phyloP scores from a whole-genome alignment of 805 yeast genomes.

The Nakazawaea wickerhamii region DNA sequence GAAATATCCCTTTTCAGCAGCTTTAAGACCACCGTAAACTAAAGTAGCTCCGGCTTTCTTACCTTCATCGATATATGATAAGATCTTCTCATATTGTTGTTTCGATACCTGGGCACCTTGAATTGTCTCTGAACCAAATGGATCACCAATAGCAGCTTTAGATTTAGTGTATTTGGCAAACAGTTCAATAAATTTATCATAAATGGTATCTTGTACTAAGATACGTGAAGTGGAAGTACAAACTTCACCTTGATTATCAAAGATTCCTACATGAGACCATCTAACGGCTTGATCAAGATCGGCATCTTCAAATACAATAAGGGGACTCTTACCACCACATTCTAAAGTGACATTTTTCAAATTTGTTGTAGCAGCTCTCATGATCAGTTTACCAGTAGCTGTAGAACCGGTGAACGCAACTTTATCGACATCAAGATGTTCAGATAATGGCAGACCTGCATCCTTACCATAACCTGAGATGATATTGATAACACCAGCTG shows the following conservation, averaged over 20 bases:
- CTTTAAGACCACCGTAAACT: constrained; percentile 35
- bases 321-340: constrained; percentile 50
- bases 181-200: constrained; percentile 42
- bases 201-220: constrained; percentile 48
- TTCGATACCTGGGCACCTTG: constrained; percentile 56
- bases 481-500: constrained; percentile 46
- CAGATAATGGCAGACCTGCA: constrained; percentile 42
- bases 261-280: constrained; percentile 46
- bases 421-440: constrained; percentile 40
- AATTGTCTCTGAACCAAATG: constrained; percentile 34
- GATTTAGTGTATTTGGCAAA: constrained; percentile 29
- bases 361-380: constrained; percentile 36
- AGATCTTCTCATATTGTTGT: constrained; percentile 41
- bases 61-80: constrained; percentile 42
- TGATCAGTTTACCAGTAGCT: constrained; percentile 39
- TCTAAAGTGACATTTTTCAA: constrained; percentile 44
- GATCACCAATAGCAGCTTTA: constrained; percentile 39
- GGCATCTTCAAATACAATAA: constrained; percentile 42
- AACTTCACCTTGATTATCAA: constrained; percentile 59
- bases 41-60: constrained; percentile 49
- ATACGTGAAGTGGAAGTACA: constrained; percentile 61
- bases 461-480: constrained; percentile 38
- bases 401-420: constrained; percentile 56
- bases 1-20: constrained; percentile 28
- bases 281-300: constrained; percentile 39